phyloP scores from a whole-genome alignment of 1,284 basidiomycete genomes.

The Sphagnurus paluster region DNA sequence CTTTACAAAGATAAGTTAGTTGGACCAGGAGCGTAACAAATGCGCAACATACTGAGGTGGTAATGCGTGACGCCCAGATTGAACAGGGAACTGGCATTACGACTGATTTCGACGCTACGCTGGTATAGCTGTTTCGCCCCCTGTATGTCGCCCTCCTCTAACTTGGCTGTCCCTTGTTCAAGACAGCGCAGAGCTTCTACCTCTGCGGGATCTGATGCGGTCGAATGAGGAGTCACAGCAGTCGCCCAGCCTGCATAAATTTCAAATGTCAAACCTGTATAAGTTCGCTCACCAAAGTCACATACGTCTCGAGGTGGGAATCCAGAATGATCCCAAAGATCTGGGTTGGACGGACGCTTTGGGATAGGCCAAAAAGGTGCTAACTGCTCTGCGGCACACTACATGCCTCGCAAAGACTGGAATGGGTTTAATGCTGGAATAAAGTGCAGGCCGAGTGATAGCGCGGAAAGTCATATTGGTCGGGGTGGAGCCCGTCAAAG shows the following conservation, averaged over 20 bases:
- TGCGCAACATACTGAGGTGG: constrained; percentile 67
- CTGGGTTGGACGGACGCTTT: constrained; percentile 21
- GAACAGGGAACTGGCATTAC: constrained; percentile 82
- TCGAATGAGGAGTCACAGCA: constrained; percentile 78
- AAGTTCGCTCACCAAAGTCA: constrained; percentile 9
- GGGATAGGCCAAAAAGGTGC: constrained; percentile 15
- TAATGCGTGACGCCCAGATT: constrained; percentile 90
- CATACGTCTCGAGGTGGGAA: constrained; percentile 28
- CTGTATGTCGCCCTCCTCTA: constrained; percentile 89
- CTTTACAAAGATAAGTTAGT: constrained; percentile 39
- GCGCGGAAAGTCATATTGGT: constrained; percentile 22
- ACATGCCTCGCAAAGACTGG: constrained; percentile 11
- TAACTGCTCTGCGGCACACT: constrained; percentile 18
- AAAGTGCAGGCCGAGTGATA: constrained; percentile 20
- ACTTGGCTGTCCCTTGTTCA: constrained; percentile 83
- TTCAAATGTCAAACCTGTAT: neutral
- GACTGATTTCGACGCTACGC: constrained; percentile 80
- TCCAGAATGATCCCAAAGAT: constrained; percentile 19
- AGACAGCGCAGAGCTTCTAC: constrained; percentile 80
- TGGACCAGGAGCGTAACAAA: too few species aligned
- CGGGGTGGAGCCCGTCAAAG: neutral
- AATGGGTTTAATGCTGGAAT: constrained; percentile 9
- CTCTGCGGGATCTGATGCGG: constrained; percentile 82
- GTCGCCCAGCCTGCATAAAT: constrained; percentile 74
- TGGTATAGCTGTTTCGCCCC: constrained; percentile 79